phyloP scores from a whole-genome alignment of 495 filamentous ascomycete genomes.

The Annulohypoxylon maeteangense region DNA sequence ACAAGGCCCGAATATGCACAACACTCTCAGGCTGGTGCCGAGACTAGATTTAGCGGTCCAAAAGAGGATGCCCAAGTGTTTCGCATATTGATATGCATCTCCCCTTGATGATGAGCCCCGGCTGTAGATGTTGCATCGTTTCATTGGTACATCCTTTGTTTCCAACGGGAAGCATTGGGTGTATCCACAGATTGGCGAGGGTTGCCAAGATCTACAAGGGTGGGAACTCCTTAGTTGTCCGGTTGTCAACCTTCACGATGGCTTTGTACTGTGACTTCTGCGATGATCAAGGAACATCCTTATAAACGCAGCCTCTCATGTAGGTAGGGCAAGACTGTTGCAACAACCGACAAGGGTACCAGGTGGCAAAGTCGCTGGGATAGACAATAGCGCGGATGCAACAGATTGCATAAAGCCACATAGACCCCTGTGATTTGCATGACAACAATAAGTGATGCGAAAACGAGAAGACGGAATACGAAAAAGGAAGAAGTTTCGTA shows the following conservation, averaged over 20 bases:
- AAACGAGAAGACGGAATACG: slow-evolving; percentile 14
- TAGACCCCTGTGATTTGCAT: slow-evolving; percentile 18
- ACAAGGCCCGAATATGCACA: slow-evolving; percentile 44
- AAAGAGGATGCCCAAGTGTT: slow-evolving; percentile 1
- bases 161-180: slow-evolving; percentile 4
- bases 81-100: slow-evolving; percentile 20
- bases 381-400: slow-evolving; percentile 29
- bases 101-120: slow-evolving; percentile 4
- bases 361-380: slow-evolving; percentile 36
- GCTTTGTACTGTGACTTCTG: slow-evolving; percentile 41
- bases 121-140: not conserved
- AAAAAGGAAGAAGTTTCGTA: slow-evolving; percentile 14
- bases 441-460: slow-evolving; percentile 15
- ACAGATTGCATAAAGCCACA: slow-evolving; percentile 15
- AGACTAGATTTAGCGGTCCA: slow-evolving; percentile 15
- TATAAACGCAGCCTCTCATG: slow-evolving; percentile 1
- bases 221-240: not conserved
- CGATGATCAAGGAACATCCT: slow-evolving; percentile 33
- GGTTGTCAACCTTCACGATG: slow-evolving; percentile 3
- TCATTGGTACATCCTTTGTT: slow-evolving; percentile 22
- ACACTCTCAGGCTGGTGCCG: slow-evolving; percentile 15
- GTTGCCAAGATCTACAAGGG: slow-evolving; percentile 20
- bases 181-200: slow-evolving; percentile 41
- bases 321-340: slow-evolving; percentile 27
- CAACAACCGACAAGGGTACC: slow-evolving; percentile 25